These are phyloP conservation scores for Kalanchoe fedtschenkoi DNA, from an alignment of 164 flowering plant species.

Conservation along the genomic window DNA sequence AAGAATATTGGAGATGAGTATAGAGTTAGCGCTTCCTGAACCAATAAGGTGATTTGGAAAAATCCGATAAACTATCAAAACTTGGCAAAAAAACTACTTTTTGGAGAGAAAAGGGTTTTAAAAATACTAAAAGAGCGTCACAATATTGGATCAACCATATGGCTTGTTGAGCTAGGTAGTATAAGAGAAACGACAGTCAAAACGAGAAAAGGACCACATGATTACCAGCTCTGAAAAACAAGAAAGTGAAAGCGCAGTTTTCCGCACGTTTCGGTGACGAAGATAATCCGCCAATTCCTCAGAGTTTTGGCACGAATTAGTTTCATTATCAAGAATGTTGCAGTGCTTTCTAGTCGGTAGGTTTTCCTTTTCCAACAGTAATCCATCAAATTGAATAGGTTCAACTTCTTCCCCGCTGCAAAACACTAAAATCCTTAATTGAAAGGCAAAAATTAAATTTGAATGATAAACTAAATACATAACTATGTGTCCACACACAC, in stretches of 20 bases:
- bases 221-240: slow-evolving; percentile 5
- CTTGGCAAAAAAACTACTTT: no score
- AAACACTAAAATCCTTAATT: neutral
- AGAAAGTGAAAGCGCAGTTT: neutral
- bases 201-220: neutral
- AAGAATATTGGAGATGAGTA: no score
- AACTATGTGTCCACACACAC: no score
- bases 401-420: slow-evolving; percentile 11
- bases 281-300: neutral
- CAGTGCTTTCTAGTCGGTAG: neutral
- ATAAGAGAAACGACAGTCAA: neutral
- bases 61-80: no score
- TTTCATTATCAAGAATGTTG: neutral
- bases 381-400: slow-evolving; percentile 4
- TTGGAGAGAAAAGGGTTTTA: no score
- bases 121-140: no score
- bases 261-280: neutral
- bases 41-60: no score
- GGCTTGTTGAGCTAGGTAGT: neutral
- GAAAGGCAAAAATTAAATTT: neutral
- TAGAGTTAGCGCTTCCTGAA: no score
- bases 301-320: neutral
- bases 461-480: neutral
- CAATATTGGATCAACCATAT: neutral
- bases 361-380: slow-evolving; percentile 1